phyloP scores from a whole-genome alignment of 371 early-diverging fungal species.

The Mortierella sp. region DNA sequence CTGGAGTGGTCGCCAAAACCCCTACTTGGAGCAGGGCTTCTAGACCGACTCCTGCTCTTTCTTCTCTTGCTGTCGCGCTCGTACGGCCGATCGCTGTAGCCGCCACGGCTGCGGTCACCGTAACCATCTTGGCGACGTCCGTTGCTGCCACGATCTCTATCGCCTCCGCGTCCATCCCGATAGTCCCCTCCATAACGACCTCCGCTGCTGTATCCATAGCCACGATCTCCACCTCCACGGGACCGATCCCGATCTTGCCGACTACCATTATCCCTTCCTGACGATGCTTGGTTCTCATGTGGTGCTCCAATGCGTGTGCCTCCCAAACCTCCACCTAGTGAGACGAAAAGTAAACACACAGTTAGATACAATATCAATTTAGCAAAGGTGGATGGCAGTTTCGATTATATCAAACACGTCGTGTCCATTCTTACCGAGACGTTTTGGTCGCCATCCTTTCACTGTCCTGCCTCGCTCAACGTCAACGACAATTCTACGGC shows the following conservation, averaged over 20 bases:
- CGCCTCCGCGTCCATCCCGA: constrained; percentile 51
- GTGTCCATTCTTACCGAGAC: constrained; percentile 65
- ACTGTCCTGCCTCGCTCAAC: constrained; percentile 98
- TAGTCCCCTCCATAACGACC: constrained; percentile 35
- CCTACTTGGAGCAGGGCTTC: constrained; percentile 39
- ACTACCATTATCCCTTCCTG: constrained; percentile 58
- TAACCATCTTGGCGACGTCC: constrained; percentile 28
- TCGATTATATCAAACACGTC: background rate
- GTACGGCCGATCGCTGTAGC: constrained; percentile 47
- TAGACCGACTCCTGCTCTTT: constrained; percentile 48
- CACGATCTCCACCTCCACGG: constrained; percentile 47
- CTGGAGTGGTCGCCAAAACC: constrained; percentile 31
- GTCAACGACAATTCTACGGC: constrained; percentile 91
- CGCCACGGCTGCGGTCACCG: constrained; percentile 47
- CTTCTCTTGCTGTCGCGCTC: constrained; percentile 55
- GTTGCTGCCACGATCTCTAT: constrained; percentile 31
- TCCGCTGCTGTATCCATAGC: constrained; percentile 50
- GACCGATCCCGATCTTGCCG: constrained; percentile 54
- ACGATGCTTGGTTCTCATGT: constrained; percentile 61
- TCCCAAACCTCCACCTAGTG: constrained; percentile 91
- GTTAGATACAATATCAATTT: background rate
- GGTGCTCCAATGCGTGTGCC: constrained; percentile 79
- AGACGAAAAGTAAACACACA: background rate
- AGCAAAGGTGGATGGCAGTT: too few species aligned
- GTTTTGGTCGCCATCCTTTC: constrained; percentile 93